A percentile compares a stretch with the other conserved stretches of the same genome.
Evolutionary conservation across 2,329 filamentous ascomycete species (phyloP).

Genomic region (Septoria petroselini): DNA sequence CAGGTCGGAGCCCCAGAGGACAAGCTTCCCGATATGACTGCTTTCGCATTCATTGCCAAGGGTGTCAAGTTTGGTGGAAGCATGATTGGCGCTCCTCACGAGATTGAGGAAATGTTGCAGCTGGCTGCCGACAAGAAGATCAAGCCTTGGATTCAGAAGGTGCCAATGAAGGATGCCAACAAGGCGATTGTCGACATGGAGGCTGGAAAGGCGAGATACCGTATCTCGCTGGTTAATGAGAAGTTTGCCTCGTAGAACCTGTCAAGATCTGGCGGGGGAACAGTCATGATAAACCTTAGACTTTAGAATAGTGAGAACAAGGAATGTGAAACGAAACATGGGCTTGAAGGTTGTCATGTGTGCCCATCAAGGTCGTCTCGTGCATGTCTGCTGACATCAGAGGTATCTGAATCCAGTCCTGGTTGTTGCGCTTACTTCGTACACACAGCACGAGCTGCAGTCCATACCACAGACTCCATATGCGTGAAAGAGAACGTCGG

Average conservation of each 20-base stretch:
- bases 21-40: conserved; percentile 49
- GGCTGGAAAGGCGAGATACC: conserved; percentile 51
- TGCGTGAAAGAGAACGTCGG: no score
- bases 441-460: no score
- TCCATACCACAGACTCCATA: no score
- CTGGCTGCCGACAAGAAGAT: conserved; percentile 59
- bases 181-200: conserved; percentile 57
- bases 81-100: conserved; percentile 53
- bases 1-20: conserved; percentile 66
- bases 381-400: no score
- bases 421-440: no score
- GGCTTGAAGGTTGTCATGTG: no score
- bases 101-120: conserved; percentile 61
- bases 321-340: no score
- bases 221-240: conserved; percentile 30
- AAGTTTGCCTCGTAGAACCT: conserved; percentile 12
- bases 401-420: no score
- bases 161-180: conserved; percentile 59
- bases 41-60: conserved; percentile 57
- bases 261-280: no score
- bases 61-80: conserved; percentile 48
- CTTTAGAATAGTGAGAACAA: no score
- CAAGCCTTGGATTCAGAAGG: conserved; percentile 61
- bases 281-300: no score
- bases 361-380: no score